Percentiles rank a stretch among this genome's conserved stretches.
These are phyloP conservation scores for Beauveria brongniartii DNA, from an alignment of 2,329 filamentous ascomycete species.

Conservation along the genomic window DNA sequence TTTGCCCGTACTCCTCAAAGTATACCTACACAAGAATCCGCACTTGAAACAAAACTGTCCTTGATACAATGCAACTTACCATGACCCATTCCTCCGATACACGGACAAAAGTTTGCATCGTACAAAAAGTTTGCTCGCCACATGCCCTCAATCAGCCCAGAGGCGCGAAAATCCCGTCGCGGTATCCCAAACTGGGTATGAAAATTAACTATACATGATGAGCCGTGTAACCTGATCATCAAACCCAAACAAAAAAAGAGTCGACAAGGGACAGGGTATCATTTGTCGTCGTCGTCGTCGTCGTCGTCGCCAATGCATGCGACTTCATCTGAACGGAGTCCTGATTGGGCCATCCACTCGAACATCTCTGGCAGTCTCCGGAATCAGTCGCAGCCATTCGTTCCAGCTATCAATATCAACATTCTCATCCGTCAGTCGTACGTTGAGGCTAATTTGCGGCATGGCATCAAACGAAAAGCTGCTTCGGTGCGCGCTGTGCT, in stretches of 20 bases:
- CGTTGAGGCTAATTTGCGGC: slow-evolving; percentile 40
- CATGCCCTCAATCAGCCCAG: background rate
- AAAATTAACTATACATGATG: slow-evolving; percentile 4
- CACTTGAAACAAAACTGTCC: slow-evolving; percentile 2
- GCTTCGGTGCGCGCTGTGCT: slow-evolving; percentile 29
- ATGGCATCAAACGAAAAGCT: slow-evolving; percentile 35
- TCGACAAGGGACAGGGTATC: background rate
- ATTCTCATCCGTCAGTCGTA: slow-evolving; percentile 42
- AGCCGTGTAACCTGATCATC: background rate
- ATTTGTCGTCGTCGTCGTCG: background rate
- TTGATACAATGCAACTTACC: slow-evolving; percentile 3
- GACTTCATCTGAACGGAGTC: slow-evolving; percentile 17
- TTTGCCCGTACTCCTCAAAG: background rate
- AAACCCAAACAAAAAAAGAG: background rate
- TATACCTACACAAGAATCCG: background rate
- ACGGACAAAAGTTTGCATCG: slow-evolving; percentile 4
- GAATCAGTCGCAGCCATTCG: slow-evolving; percentile 52
- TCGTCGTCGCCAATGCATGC: background rate
- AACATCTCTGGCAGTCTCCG: slow-evolving; percentile 47
- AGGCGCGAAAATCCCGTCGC: background rate
- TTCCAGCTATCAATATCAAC: slow-evolving; percentile 46
- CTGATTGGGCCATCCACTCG: slow-evolving; percentile 45
- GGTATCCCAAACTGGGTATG: background rate
- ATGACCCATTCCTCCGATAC: background rate
- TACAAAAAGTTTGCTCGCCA: slow-evolving; percentile 2